phyloP scores from a whole-genome alignment of 1,284 basidiomycete species.

The Butyriboletus appendiculatus region DNA sequence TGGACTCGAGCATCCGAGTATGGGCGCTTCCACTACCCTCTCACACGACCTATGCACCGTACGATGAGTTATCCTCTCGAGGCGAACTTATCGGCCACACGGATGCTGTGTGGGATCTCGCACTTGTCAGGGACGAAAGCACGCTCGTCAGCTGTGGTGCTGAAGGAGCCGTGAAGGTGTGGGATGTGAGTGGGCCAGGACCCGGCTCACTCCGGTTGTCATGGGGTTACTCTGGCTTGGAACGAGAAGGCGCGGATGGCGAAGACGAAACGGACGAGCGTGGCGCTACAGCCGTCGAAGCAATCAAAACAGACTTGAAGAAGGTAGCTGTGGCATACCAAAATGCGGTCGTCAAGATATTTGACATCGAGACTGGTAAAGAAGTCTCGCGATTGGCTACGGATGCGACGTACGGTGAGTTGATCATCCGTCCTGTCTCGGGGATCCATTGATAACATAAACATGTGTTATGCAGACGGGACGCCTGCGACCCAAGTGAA shows the following conservation, averaged over 20 bases:
- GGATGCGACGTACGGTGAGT: conserved; percentile 71
- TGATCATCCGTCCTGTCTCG: background rate
- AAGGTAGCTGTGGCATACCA: conserved; percentile 90
- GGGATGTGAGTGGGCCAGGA: conserved; percentile 75
- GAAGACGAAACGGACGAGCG: conserved; percentile 50
- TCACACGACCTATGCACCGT: conserved; percentile 86
- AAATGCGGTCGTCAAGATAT: conserved; percentile 89
- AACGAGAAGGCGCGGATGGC: conserved; percentile 51
- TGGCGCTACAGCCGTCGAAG: conserved; percentile 81
- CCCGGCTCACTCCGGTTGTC: conserved; percentile 64
- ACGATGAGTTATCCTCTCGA: conserved; percentile 76
- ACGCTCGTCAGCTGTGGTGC: conserved; percentile 88
- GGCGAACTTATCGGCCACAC: conserved; percentile 90
- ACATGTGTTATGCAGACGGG: conserved; percentile 50
- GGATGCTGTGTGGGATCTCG: conserved; percentile 95
- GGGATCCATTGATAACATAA: conserved; percentile 2
- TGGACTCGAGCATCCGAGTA: conserved; percentile 91
- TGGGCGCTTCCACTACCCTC: conserved; percentile 79
- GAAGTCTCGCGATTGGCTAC: conserved; percentile 71
- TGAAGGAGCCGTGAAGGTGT: conserved; percentile 92
- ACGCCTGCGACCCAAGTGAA: conserved; percentile 83
- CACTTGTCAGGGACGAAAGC: conserved; percentile 72
- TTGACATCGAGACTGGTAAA: conserved; percentile 85
- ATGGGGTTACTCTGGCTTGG: conserved; percentile 79
- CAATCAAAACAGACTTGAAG: conserved; percentile 76